Conservation (phyloP, 2,329 filamentous ascomycete genomes). For the Cladosporium sp. region DNA sequence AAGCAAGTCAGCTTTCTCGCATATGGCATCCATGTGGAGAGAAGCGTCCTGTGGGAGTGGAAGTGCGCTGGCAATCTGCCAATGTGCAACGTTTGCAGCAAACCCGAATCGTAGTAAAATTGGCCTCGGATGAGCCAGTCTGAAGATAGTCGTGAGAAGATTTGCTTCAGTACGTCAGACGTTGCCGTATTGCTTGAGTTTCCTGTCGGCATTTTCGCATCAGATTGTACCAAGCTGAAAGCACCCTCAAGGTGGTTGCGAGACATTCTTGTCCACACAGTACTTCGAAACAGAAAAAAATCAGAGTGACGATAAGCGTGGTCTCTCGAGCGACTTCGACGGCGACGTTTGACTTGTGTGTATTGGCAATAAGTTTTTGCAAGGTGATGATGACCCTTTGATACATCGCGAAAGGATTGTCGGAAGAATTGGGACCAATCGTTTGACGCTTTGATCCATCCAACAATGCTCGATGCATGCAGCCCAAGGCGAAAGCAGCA, state of each 20-base stretch:
- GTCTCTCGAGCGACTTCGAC: conserved; percentile 5
- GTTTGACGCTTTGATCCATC: not conserved
- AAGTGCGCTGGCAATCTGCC: conserved; percentile 1
- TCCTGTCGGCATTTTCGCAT: too few species aligned
- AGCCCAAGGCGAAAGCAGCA: not conserved
- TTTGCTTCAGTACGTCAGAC: conserved; percentile 10
- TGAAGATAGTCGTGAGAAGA: conserved; percentile 13
- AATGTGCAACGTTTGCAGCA: conserved; percentile 4
- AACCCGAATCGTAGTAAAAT: conserved; percentile 3
- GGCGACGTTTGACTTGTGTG: not conserved
- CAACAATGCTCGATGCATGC: not conserved
- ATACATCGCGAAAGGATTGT: not conserved
- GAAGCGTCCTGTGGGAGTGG: conserved; percentile 7
- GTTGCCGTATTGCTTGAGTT: too few species aligned
- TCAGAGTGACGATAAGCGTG: conserved; percentile 12
- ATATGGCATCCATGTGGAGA: not conserved
- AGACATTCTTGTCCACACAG: conserved; percentile 12
- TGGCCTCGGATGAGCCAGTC: conserved; percentile 4
- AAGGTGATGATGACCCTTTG: not conserved
- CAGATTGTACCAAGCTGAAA: not conserved
- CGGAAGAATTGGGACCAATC: not conserved
- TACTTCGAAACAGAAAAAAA: conserved; percentile 16
- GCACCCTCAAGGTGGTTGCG: conserved; percentile 12
- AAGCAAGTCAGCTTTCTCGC: not conserved
- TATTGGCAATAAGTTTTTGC: not conserved